Percentiles rank a stretch among this genome's conserved stretches.
Evolutionary conservation across 345 rosid species (phyloP).

Genomic region (Aurinia saxatilis): DNA sequence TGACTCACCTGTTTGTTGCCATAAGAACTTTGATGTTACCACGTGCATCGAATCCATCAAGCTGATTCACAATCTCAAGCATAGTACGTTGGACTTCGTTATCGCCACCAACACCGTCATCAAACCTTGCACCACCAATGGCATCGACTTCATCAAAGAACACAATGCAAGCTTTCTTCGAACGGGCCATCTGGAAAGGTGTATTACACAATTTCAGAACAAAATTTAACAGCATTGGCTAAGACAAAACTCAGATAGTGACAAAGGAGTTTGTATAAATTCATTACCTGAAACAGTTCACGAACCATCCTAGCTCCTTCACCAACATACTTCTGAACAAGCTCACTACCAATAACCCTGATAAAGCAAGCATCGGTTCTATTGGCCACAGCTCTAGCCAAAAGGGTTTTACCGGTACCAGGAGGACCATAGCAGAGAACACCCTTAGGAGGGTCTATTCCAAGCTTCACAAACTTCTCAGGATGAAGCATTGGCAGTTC

Average conservation of each 20-base stretch:
- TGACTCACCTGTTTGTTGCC: conserved; percentile 89
- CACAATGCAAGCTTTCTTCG: conserved; percentile 82
- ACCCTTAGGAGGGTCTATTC: conserved; percentile 99
- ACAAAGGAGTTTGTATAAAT: neutral
- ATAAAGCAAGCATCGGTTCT: conserved; percentile 99
- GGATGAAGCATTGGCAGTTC: conserved; percentile 99
- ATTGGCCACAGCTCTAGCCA: conserved; percentile 98
- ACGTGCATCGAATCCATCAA: conserved; percentile 87
- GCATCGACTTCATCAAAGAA: conserved; percentile 90
- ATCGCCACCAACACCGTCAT: conserved; percentile 87
- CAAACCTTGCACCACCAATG: conserved; percentile 86
- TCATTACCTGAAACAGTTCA: conserved; percentile 82
- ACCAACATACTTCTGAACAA: conserved; percentile 96
- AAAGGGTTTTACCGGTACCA: conserved; percentile 90
- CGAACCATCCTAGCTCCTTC: conserved; percentile 99
- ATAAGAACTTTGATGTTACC: conserved; percentile 99
- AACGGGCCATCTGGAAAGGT: conserved; percentile 63
- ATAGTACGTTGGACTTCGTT: conserved; percentile 80
- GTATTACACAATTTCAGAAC: neutral
- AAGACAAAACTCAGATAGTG: neutral
- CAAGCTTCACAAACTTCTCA: conserved; percentile 97
- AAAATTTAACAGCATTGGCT: neutral
- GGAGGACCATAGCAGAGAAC: conserved; percentile 99
- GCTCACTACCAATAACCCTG: conserved; percentile 97
- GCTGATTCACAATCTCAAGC: conserved; percentile 85